Evolutionary conservation across 1,284 basidiomycete genomes (phyloP), one percentile per base, ranked within the genome.

Genomic region (Schizophyllum amplum): DNA sequence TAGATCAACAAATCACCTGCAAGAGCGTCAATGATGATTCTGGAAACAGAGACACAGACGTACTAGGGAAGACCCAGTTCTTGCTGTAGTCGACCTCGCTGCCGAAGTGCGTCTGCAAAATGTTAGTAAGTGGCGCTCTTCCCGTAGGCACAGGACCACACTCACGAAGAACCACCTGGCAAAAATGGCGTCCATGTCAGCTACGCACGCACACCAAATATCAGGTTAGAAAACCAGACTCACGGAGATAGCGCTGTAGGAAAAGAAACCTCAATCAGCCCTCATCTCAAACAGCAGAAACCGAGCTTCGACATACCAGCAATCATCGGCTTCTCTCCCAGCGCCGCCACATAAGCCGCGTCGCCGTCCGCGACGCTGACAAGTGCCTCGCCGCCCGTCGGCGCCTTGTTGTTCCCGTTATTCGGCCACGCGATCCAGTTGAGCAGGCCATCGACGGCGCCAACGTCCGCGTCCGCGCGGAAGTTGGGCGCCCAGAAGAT

Each of bases 1-100:
- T 69, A 67, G 51, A 76, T 63, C 22, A 77, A 67, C 74, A 74
- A 76, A 61, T 76, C 67, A 56, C 76, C 75, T 4, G 71, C 3
- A 9, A 13, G 17, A 4, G 17, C 27, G 27, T 42, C 7, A 42
- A 17, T 9, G 17, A 13, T 17, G 33, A 17, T 5, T 9, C 11
- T 42, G 17, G 33, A 42, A 9, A 3, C 33, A 17, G n/a, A 42
- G 7, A 4, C 13, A 4, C 60, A n/a, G n/a, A n/a, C n/a, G 71
- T 70, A 33, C 68, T 64, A 3, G 68, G 67, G 61, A 71, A 69
- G 2, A 72, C 69, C 69, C 68, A 72, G 59, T 73, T 68, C 42
- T 68, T 65, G 53, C 65, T 66, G 53, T 60, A 66, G 0, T 58
- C 51, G 1, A 66, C 64, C 25, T 66, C 64, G 5, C 61, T 60